Base-by-base conservation (phyloP, 2,329 filamentous ascomycete species). In the Bipolaris zeicola region DNA sequence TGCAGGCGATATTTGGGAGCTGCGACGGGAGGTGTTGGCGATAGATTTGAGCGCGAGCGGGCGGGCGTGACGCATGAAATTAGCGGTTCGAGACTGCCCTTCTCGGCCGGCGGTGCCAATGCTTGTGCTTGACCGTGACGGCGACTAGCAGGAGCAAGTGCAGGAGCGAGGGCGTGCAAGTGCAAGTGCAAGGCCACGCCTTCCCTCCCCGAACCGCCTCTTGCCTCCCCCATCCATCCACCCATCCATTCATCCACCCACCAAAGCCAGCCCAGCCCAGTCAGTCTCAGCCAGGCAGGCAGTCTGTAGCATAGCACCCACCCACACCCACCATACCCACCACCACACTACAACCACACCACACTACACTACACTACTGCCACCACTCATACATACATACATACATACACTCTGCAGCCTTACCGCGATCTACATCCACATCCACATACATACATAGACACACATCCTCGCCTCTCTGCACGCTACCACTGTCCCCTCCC, bases 211-310 rank as follows among this genome's bases (percentile, higher is more conserved):
- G 56, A 57, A 61, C 57, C 52, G 49, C 60, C 57, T 58, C 60
- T 52, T 43, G 57, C 44, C 51, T 43, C 50, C 50, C 48, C 51
- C 65, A 66, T 67, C 62, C 68, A 68, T 67, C 68, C 56, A 44
- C 16, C 16, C 16, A 16, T 16, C 16, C 16, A 16, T 16, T 16
- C 65, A 66, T 67, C 20, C 20, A 20, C 20, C 20, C 20, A 20
- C 20, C 20, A 20, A 20, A 20, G 24, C 51, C 65, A 66, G 66
- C 62, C 66, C 62, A 44, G 59, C 57, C 59, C 67, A 71, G 67
- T 66, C 63, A 71, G 67, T 66, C 63, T 68, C 68, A 68, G 65
- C 60, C 69, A 65, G 20, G 20, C 20, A 20, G 20, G 57, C 62
- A 67, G 67, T 57, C 55, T 57, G 52, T 62, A 8, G 26, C 26